These are phyloP conservation scores for Leptomonas pyrrhocoris DNA, from an alignment of 208 protist species.

Conservation along the genomic window DNA sequence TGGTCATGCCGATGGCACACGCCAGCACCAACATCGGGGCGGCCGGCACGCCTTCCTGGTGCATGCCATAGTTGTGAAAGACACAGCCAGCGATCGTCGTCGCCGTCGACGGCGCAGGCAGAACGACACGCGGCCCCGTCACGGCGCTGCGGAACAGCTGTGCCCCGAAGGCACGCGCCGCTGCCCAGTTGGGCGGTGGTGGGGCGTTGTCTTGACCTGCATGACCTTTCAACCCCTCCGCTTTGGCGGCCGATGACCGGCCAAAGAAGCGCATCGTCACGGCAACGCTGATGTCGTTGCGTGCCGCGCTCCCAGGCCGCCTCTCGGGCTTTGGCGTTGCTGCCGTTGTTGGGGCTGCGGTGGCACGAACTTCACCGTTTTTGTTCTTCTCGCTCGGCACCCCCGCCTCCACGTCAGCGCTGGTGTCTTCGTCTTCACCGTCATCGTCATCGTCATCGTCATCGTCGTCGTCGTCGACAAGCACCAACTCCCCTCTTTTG, in stretches of 20 bases:
- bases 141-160: slow-evolving; percentile 74
- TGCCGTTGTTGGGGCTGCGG: not conserved
- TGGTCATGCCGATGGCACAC: slow-evolving; percentile 71
- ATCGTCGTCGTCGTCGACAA: slow-evolving; percentile 11
- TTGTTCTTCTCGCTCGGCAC: not conserved
- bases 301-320: not conserved
- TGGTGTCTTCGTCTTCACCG: slow-evolving; percentile 2
- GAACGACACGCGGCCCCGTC: slow-evolving; percentile 75
- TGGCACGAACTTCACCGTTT: not conserved
- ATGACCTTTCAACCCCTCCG: not conserved
- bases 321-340: not conserved
- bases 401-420: not conserved
- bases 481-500: slow-evolving; percentile 52
- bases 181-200: slow-evolving; percentile 8
- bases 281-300: slow-evolving; percentile 88
- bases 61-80: slow-evolving; percentile 73
- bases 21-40: slow-evolving; percentile 71
- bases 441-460: slow-evolving; percentile 5
- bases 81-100: slow-evolving; percentile 46
- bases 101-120: slow-evolving; percentile 33
- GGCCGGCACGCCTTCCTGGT: slow-evolving; percentile 36
- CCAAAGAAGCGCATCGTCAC: slow-evolving; percentile 68
- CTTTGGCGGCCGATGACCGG: not conserved
- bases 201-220: not conserved
- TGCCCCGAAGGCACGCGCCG: slow-evolving; percentile 60